These are phyloP conservation scores for Gracilariopsis chorda DNA, from an alignment of 23 red algal species.

Conservation along the genomic window DNA sequence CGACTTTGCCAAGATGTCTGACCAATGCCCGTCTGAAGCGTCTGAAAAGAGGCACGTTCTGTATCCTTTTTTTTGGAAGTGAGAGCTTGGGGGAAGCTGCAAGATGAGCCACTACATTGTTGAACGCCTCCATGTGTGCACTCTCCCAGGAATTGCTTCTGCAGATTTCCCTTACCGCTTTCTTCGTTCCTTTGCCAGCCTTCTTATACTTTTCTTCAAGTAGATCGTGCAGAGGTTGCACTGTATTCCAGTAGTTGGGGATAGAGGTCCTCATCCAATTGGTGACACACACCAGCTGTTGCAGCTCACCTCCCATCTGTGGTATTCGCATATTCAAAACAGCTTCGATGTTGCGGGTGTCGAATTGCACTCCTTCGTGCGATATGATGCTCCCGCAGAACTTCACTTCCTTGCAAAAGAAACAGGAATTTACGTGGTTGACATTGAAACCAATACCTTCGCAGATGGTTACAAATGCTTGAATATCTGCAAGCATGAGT, in stretches of 20 bases:
- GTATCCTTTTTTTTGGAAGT: background rate
- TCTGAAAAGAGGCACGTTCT: background rate
- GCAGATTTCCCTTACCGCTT: conserved; percentile 2
- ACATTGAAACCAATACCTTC: too few species aligned
- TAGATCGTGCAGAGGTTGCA: conserved; percentile 3
- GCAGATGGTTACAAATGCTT: too few species aligned
- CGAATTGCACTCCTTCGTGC: too few species aligned
- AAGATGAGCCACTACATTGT: background rate
- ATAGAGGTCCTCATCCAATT: conserved; percentile 20
- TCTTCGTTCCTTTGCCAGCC: conserved; percentile 13
- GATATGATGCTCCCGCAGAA: too few species aligned
- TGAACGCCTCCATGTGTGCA: too few species aligned
- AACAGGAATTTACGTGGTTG: too few species aligned
- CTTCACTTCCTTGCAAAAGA: too few species aligned
- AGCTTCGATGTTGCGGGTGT: too few species aligned
- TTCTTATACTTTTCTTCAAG: background rate
- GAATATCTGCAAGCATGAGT: background rate
- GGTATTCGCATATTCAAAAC: background rate
- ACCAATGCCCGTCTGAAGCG: background rate
- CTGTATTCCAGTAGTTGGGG: background rate
- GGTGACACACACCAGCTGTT: conserved; percentile 11
- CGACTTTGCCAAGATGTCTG: background rate
- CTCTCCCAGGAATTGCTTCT: background rate
- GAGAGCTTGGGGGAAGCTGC: background rate
- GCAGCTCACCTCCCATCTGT: background rate